phyloP scores from a whole-genome alignment of 2,329 filamentous ascomycete species.

The Cladosporium phlei region DNA sequence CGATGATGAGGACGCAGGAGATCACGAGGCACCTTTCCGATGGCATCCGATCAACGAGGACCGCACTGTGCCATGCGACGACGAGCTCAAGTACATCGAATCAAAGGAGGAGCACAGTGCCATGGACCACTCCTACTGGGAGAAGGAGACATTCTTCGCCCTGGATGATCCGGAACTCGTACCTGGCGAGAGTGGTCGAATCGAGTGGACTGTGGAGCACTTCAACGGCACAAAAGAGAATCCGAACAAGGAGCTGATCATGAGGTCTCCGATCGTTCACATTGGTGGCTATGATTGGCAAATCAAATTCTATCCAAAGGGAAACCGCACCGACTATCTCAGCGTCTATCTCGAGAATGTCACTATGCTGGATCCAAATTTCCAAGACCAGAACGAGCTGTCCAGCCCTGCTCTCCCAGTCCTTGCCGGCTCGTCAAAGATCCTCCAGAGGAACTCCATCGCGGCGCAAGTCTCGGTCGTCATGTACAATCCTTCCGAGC shows the following conservation, averaged over 20 bases:
- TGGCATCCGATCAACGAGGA: slow-evolving; percentile 51
- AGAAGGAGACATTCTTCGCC: slow-evolving; percentile 51
- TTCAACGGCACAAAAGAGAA: slow-evolving; percentile 58
- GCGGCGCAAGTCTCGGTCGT: slow-evolving; percentile 60
- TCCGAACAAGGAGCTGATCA: slow-evolving; percentile 54
- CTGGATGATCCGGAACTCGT: slow-evolving; percentile 56
- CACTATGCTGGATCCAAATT: slow-evolving; percentile 34
- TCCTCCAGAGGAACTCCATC: slow-evolving; percentile 40
- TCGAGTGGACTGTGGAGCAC: slow-evolving; percentile 55
- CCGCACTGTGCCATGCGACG: slow-evolving; percentile 50
- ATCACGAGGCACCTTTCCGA: slow-evolving; percentile 26
- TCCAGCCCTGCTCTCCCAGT: slow-evolving; percentile 27
- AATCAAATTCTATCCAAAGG: slow-evolving; percentile 61
- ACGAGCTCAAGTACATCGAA: slow-evolving; percentile 56
- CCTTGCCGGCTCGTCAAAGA: slow-evolving; percentile 18
- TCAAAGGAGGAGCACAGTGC: slow-evolving; percentile 49
- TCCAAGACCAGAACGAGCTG: slow-evolving; percentile 24
- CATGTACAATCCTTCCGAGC: slow-evolving; percentile 60
- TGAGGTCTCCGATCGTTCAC: slow-evolving; percentile 53
- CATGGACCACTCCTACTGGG: slow-evolving; percentile 56
- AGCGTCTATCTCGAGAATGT: slow-evolving; percentile 60
- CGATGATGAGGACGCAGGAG: slow-evolving; percentile 28
- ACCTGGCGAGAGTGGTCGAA: slow-evolving; percentile 49
- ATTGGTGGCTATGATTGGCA: slow-evolving; percentile 61
- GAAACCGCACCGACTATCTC: slow-evolving; percentile 54